Conservation (phyloP, 2,329 filamentous ascomycete genomes). For the Aspergillus sp. region DNA sequence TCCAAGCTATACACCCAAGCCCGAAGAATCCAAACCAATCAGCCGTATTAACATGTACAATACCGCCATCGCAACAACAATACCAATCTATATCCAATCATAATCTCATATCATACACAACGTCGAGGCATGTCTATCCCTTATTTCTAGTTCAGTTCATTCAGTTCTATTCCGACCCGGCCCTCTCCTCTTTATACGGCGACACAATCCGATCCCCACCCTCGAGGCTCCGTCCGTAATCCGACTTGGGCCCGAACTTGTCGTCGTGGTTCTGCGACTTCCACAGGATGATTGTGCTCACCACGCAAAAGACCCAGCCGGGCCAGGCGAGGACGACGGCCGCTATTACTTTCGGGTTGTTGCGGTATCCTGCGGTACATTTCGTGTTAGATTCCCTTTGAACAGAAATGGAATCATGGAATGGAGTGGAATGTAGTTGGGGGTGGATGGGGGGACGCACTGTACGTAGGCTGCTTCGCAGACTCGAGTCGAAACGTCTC, state of each 20-base stretch:
- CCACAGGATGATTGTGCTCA: slow-evolving; percentile 38
- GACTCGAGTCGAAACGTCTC: slow-evolving; percentile 33
- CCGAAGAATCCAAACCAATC: too few relatives aligned
- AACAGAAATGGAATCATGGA: background rate
- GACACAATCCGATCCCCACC: background rate
- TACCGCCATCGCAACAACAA: too few relatives aligned
- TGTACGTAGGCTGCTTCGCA: slow-evolving; percentile 40
- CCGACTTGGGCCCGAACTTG: slow-evolving; percentile 20
- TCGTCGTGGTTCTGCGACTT: slow-evolving; percentile 42
- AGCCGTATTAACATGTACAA: too few relatives aligned
- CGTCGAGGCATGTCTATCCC: too few relatives aligned
- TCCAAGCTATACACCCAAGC: too few relatives aligned
- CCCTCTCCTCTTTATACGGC: background rate
- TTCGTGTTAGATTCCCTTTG: background rate
- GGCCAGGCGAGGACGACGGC: slow-evolving; percentile 59
- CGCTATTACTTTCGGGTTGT: slow-evolving; percentile 56
- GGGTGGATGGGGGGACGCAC: too few relatives aligned
- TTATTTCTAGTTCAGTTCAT: too few relatives aligned
- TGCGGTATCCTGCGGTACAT: slow-evolving; percentile 45
- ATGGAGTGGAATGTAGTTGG: too few relatives aligned
- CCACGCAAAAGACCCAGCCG: slow-evolving; percentile 54
- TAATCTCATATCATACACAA: too few relatives aligned
- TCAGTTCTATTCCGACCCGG: too few relatives aligned
- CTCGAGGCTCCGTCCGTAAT: slow-evolving; percentile 9
- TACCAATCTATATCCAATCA: too few relatives aligned